These are phyloP conservation scores for Aureobasidium subglaciale DNA, from an alignment of 2,329 filamentous ascomycete genomes.

Conservation along the genomic window DNA sequence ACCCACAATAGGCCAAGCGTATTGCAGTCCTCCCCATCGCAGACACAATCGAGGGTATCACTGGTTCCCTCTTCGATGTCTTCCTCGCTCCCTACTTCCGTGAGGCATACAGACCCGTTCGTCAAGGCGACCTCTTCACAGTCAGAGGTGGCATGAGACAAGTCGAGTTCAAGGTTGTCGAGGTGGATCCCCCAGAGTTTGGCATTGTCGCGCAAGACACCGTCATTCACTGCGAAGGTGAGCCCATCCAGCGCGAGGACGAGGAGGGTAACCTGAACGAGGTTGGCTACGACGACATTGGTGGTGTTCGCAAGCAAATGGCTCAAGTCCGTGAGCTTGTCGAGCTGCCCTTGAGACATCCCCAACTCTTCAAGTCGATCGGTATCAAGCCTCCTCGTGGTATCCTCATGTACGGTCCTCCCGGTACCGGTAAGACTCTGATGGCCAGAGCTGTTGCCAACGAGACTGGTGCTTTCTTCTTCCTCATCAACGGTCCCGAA, in stretches of 20 bases:
- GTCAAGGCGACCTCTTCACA: conserved; percentile 96
- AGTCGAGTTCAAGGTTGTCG: conserved; percentile 99
- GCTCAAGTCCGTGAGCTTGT: conserved; percentile 98
- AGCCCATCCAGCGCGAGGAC: conserved; percentile 94
- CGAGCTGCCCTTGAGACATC: conserved; percentile 90
- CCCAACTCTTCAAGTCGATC: conserved; percentile 99
- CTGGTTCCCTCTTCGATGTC: conserved; percentile 95
- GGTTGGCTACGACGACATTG: conserved; percentile 98
- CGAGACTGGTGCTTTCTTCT: conserved; percentile 98
- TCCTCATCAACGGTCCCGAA: conserved; percentile 97
- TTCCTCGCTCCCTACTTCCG: conserved; percentile 99
- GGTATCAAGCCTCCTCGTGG: conserved; percentile 98
- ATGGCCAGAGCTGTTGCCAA: conserved; percentile 99
- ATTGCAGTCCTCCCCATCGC: conserved; percentile 97
- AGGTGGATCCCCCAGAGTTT: conserved; percentile 96
- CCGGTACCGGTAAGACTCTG: conserved; percentile 97
- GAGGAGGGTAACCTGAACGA: conserved; percentile 99
- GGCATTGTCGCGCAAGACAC: conserved; percentile 98
- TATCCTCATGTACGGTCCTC: conserved; percentile 88
- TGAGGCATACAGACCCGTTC: conserved; percentile 93
- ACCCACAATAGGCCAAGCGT: conserved; percentile 71
- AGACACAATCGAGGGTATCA: conserved; percentile 95
- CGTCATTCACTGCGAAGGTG: conserved; percentile 97
- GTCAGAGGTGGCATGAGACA: conserved; percentile 97
- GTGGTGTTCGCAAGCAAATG: conserved; percentile 99